Base-by-base conservation (phyloP, 2,329 filamentous ascomycete species). In the Aureobasidium namibiae region DNA sequence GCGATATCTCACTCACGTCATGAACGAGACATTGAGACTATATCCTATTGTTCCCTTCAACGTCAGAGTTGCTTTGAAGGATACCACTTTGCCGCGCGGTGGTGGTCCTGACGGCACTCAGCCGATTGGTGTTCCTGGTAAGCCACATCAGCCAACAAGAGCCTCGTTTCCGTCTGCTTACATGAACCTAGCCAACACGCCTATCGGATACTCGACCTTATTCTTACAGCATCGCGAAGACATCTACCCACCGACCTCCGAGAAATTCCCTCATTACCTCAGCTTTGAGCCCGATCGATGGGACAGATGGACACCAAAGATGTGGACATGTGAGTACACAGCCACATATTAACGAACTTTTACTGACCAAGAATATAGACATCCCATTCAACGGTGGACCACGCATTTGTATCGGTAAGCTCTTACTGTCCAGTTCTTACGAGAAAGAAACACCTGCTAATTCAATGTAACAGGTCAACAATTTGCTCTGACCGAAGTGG, bases 1-100 rank as follows among this genome's bases (percentile, higher is more conserved):
- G 90, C 87, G 88, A 67, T 96, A 92, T 70, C 82, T 94, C 16
- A 65, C 73, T 49, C 71, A 75, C 62, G 70, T 67, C n/a, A 62
- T 76, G 53, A 75, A 75, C 64, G 74, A 76, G 64, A 70, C 66
- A n/a, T 68, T 80, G 5, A 74, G 78, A 10, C 67, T 80, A 18
- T 79, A 78, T 62, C 77, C 78, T 2, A 72, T 76, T 3, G 76
- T 80, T 3, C 78, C 78, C 1, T 79, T 74, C 70, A 80, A 80
- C 64, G 72, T 78, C 23, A 76, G 77, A 46, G 66, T 76, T 9
- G 72, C 77, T 0, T 69, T 79, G 1, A 67, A 71, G 18, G 76
- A 80, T 63, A 78, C 76, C 5, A 78, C 77, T 6, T 70, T 80
- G 2, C 78, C 78, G 6, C 72, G 67, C n/a, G 78, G 78, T 26